phyloP scores from a whole-genome alignment of 768 basidiomycete species.

The Tephrocybe sp. region DNA sequence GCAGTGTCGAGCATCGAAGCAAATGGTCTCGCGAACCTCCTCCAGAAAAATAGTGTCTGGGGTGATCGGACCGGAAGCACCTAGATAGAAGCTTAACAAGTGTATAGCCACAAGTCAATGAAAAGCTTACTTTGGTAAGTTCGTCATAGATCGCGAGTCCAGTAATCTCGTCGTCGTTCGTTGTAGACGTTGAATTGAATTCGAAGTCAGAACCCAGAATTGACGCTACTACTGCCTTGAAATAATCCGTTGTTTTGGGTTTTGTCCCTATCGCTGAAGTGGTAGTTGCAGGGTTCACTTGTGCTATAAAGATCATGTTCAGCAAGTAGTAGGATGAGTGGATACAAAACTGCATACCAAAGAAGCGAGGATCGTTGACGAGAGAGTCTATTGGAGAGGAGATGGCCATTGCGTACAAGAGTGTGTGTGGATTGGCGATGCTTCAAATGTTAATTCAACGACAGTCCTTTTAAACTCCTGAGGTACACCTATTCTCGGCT shows the following conservation, averaged over 20 bases:
- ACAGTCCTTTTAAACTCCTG: conserved; percentile 6
- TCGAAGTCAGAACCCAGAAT: conserved; percentile 15
- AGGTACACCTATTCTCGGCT: conserved; percentile 1
- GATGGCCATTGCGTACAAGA: conserved; percentile 12
- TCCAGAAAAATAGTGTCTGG: conserved; percentile 25
- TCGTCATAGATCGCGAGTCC: conserved; percentile 15
- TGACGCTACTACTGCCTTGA: conserved; percentile 10
- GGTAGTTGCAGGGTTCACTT: conserved; percentile 1
- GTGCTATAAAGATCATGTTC: conserved; percentile 8
- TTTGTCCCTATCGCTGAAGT: not conserved
- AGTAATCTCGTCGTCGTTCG: conserved; percentile 9
- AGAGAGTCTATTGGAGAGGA: conserved; percentile 14
- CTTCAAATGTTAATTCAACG: not conserved
- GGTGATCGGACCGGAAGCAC: conserved; percentile 15
- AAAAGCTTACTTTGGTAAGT: conserved; percentile 16
- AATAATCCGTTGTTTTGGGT: not conserved
- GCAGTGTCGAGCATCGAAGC: conserved; percentile 28
- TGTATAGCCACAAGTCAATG: not conserved
- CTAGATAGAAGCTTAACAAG: conserved; percentile 1
- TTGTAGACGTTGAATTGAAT: conserved; percentile 7
- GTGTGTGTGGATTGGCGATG: not conserved
- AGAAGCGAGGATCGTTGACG: conserved; percentile 14
- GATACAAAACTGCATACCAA: conserved; percentile 4
- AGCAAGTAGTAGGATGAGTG: not conserved
- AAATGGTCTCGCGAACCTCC: conserved; percentile 23